Base-by-base conservation (phyloP, 2,329 filamentous ascomycete species). In the Apiospora malaysiana region DNA sequence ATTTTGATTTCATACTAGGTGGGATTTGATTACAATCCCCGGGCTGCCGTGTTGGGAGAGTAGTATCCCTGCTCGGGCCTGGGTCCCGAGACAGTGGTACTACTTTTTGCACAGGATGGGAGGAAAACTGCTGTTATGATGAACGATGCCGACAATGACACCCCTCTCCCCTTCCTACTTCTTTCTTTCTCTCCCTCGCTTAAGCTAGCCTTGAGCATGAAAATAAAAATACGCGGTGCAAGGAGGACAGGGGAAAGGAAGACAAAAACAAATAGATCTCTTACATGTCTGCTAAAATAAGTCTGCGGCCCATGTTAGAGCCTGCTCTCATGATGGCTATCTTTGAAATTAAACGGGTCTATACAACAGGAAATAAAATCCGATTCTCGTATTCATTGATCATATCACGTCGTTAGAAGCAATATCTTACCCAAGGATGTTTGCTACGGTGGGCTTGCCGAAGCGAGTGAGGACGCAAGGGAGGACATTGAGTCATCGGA, bases 1-100 rank as follows among this genome's bases (percentile, higher is more conserved):
- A 86, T 76, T 91, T 91, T 79, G 86, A 92, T 76, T 87, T 93
- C 25, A 40, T 16, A 1, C 5, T 63, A 32, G 32, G 32, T n/a
- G 32, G 2, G 0, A n/a, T 40, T n/a, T 63, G 32, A 63, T 63
- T 21, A 18, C 8, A 6, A 51, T 27, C 16, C 46, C 6, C 23
- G 4, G 21, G 21, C 23, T 21, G 6, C 9, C 7, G 2, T 9
- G 6, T 23, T 10, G 1, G 3, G 21, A 47, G 9, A 9, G 46
- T 23, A 21, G 16, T 18, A 46, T 32, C 32, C 32, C 45, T 46
- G 7, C 45, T 25, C 42, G 42, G 42, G 47, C n/a, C 47, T 25
- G n/a, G 23, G n/a, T 49, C n/a, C 23, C n/a, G 47, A 46, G 21
- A 23, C 23, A 25, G n/a, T 14, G 2, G 47, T 49, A 49, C n/a